A percentile compares a stretch with the other conserved stretches of the same genome.
Conservation (phyloP, 2,329 filamentous ascomycete species). For the Trichothecium roseum region DNA sequence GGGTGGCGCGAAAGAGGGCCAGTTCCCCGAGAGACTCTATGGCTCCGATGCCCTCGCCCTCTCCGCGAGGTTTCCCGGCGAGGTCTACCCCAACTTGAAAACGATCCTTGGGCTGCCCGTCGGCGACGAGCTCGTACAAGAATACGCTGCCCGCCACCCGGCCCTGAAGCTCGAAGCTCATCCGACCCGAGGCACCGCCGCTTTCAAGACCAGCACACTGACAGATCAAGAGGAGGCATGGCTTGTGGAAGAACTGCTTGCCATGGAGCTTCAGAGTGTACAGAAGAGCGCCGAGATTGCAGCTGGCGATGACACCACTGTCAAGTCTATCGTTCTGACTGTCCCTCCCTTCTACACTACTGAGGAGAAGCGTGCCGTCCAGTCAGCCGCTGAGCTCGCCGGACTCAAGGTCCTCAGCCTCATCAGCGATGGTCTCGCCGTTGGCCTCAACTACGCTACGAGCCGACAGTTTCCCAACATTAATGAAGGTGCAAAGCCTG, state of each 20-base stretch:
- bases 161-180: conserved; percentile 58
- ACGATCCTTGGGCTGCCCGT: conserved; percentile 67
- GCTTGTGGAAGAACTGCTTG: conserved; percentile 85
- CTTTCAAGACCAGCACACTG: conserved; percentile 70
- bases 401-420: conserved; percentile 78
- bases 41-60: conserved; percentile 86
- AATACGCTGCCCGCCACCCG: conserved; percentile 70
- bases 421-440: conserved; percentile 81
- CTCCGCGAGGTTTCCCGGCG: conserved; percentile 76
- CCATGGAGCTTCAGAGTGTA: conserved; percentile 92
- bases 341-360: conserved; percentile 82
- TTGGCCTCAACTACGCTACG: conserved; percentile 92
- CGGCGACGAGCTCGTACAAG: conserved; percentile 49
- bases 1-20: conserved; percentile 43
- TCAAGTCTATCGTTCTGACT: conserved; percentile 80
- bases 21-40: conserved; percentile 82
- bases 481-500: conserved; percentile 73
- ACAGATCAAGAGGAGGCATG: conserved; percentile 50
- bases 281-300: conserved; percentile 77
- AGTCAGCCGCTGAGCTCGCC: conserved; percentile 76
- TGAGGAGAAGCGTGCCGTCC: conserved; percentile 80
- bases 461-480: conserved; percentile 79
- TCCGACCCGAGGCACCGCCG: conserved; percentile 55
- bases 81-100: conserved; percentile 94
- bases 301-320: conserved; percentile 62